These are phyloP conservation scores for Ananas comosus DNA, from an alignment of 176 grass and related monocot species.

Conservation along the genomic window DNA sequence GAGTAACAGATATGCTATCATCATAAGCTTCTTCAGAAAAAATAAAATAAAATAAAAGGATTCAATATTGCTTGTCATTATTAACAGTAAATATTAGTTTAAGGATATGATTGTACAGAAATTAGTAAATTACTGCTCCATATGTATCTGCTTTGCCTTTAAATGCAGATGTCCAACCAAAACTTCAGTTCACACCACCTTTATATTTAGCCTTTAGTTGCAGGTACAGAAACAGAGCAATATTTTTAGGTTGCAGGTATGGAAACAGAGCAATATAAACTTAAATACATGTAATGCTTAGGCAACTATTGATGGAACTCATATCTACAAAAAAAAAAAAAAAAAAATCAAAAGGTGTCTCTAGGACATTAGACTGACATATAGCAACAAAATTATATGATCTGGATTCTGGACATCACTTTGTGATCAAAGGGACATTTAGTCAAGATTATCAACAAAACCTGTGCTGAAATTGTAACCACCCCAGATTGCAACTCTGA, in stretches of 20 bases:
- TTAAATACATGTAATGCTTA: not conserved
- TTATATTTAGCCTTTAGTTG: not conserved
- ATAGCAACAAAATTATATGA: too few species aligned
- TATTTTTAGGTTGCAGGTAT: not conserved
- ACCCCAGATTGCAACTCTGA: slow-evolving; percentile 88
- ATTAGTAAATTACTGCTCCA: not conserved
- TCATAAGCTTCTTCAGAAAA: not conserved
- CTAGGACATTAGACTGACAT: too few species aligned
- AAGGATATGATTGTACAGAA: not conserved
- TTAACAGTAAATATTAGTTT: too few species aligned
- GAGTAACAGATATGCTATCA: not conserved
- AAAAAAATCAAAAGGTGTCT: not conserved
- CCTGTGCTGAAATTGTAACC: slow-evolving; percentile 97
- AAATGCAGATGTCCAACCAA: not conserved
- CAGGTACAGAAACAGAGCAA: not conserved
- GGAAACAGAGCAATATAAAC: not conserved
- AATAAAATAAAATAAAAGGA: slow-evolving; percentile 10
- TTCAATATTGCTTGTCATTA: too few species aligned
- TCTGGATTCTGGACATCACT: too few species aligned
- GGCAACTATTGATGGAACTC: not conserved
- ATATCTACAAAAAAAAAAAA: not conserved
- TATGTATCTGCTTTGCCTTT: not conserved
- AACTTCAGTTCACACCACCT: not conserved
- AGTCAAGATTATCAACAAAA: slow-evolving; percentile 12
- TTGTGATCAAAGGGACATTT: too few species aligned